Percentiles rank a stretch among this genome's conserved stretches.
Conservation (phyloP, 2,329 filamentous ascomycete genomes). For the Nigrospora osmanthi region DNA sequence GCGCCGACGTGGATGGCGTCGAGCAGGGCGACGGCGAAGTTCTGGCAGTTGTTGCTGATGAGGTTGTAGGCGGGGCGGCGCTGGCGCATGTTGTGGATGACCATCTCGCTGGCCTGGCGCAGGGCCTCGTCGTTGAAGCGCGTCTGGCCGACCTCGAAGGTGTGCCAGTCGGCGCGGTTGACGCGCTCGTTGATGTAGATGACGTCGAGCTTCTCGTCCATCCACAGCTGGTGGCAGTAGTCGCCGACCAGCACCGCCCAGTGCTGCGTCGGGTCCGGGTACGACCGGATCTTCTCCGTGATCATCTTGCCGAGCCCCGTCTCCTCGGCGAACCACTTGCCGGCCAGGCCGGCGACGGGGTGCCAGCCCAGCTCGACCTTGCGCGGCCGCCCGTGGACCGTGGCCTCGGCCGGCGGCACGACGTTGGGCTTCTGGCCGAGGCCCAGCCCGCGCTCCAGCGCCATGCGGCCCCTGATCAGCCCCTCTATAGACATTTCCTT, state of each 20-base stretch:
- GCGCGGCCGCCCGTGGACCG: constrained; percentile 26
- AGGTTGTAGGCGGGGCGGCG: constrained; percentile 45
- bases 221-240: constrained; percentile 51
- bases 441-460: constrained; percentile 33
- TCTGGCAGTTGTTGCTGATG: constrained; percentile 54
- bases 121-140: constrained; percentile 47
- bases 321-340: constrained; percentile 51
- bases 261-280: constrained; percentile 52
- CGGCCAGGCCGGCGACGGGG: constrained; percentile 45
- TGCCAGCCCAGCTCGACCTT: constrained; percentile 50
- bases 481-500: constrained; percentile 11
- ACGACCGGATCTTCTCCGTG: constrained; percentile 43
- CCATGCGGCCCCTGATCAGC: constrained; percentile 29
- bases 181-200: constrained; percentile 47
- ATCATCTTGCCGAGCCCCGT: constrained; percentile 48
- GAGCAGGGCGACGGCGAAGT: constrained; percentile 43
- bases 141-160: constrained; percentile 42
- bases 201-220: constrained; percentile 49
- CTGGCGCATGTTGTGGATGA: constrained; percentile 42
- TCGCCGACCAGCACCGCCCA: constrained; percentile 51
- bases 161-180: constrained; percentile 39
- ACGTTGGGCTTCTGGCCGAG: constrained; percentile 35
- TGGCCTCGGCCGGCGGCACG: constrained; percentile 29
- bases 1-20: constrained; percentile 45
- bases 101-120: constrained; percentile 40